A percentile compares a stretch with the other conserved stretches of the same genome.
Evolutionary conservation across 345 rosid genomes (phyloP).

Genomic region (Populus deltoides): DNA sequence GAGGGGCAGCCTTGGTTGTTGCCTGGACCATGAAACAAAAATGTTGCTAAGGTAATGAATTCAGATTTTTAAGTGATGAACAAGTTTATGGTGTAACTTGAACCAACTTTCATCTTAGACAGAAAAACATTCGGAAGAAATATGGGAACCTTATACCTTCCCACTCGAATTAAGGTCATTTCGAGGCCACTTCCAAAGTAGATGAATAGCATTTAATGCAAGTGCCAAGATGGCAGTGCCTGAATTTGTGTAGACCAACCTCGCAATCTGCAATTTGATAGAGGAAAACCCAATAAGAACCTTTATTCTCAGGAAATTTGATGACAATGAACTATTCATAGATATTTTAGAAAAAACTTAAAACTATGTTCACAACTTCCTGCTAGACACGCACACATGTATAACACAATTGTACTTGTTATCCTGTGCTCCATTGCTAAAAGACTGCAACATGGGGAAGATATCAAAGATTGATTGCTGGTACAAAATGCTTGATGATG

Average conservation of each 20-base stretch:
- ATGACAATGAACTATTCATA: neutral
- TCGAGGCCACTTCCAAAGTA: conserved; percentile 41
- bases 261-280: conserved; percentile 28
- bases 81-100: neutral
- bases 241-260: conserved; percentile 40
- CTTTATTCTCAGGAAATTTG: neutral
- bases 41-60: neutral
- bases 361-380: neutral
- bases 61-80: neutral
- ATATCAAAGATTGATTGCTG: neutral
- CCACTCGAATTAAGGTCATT: conserved; percentile 24
- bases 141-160: conserved; percentile 26
- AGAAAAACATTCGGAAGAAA: neutral
- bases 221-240: conserved; percentile 42
- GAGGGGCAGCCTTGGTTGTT: conserved; percentile 37
- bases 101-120: neutral
- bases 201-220: conserved; percentile 32
- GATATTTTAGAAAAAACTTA: neutral
- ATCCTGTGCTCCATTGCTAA: neutral
- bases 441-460: neutral
- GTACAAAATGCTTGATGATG: neutral
- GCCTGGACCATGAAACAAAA: conserved; percentile 26
- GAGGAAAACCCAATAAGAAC: neutral
- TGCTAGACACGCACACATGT: neutral
- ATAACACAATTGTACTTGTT: neutral